Conservation (phyloP, 345 rosid species). For the Aquilaria yunnanensis region DNA sequence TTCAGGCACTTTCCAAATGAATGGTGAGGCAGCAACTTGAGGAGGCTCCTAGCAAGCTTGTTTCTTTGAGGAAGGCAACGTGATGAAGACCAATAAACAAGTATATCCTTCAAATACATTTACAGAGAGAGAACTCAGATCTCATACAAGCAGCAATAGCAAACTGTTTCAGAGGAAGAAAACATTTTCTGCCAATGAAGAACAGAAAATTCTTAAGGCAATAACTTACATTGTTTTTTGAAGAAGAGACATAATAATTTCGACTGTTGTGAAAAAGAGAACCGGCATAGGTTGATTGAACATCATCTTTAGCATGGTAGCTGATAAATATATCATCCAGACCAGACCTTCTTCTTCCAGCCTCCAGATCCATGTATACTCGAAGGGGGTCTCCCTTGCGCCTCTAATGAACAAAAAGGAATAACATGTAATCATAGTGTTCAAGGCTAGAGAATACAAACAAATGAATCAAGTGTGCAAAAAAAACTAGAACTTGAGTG, state of each 20-base stretch:
- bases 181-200: not conserved
- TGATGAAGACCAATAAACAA: slow-evolving; percentile 93
- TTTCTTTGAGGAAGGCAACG: slow-evolving; percentile 78
- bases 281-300: slow-evolving; percentile 88
- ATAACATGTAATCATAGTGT: not conserved
- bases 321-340: slow-evolving; percentile 79
- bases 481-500: not conserved
- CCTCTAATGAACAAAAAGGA: slow-evolving; percentile 40
- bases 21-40: slow-evolving; percentile 65
- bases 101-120: slow-evolving; percentile 38
- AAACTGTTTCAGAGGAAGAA: not conserved
- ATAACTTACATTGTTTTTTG: slow-evolving; percentile 57
- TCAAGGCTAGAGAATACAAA: slow-evolving; percentile 1
- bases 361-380: slow-evolving; percentile 93
- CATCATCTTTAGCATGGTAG: slow-evolving; percentile 85
- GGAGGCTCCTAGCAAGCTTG: slow-evolving; percentile 54
- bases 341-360: slow-evolving; percentile 81
- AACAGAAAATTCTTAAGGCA: slow-evolving; percentile 3
- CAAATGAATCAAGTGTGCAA: not conserved
- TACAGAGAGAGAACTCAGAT: not conserved
- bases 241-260: slow-evolving; percentile 62
- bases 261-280: slow-evolving; percentile 85
- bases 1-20: slow-evolving; percentile 94
- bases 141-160: not conserved
- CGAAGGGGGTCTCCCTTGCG: slow-evolving; percentile 77